Percentiles rank a stretch among this genome's conserved stretches.
phyloP scores from a whole-genome alignment of 495 filamentous ascomycete genomes.

The Lophiotrema nucula region DNA sequence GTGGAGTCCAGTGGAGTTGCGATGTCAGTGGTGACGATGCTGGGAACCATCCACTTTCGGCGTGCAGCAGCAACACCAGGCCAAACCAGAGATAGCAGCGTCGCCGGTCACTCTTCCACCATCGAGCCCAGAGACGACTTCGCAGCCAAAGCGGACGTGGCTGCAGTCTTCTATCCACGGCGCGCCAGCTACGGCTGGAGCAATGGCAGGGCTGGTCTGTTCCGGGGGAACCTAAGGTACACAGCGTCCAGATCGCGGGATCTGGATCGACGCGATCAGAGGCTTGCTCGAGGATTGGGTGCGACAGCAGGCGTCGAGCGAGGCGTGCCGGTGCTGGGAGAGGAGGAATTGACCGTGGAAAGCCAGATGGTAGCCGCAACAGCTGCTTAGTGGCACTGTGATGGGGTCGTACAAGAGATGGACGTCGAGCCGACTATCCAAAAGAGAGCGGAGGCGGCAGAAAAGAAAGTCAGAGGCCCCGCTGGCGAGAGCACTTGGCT shows the following conservation, averaged over 20 bases:
- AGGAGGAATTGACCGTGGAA: not conserved
- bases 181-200: not conserved
- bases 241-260: conserved; percentile 20
- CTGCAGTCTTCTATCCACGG: conserved; percentile 22
- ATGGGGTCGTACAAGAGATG: conserved; percentile 17
- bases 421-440: not conserved
- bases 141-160: conserved; percentile 29
- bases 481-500: not conserved
- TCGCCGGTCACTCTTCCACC: conserved; percentile 11
- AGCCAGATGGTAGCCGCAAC: not conserved
- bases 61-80: conserved; percentile 27
- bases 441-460: conserved; percentile 4
- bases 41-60: conserved; percentile 4
- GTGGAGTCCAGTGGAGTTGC: not conserved
- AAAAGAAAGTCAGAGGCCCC: conserved; percentile 11
- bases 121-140: conserved; percentile 3
- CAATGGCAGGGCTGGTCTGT: conserved; percentile 7
- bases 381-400: conserved; percentile 3
- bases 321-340: not conserved
- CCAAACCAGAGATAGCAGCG: conserved; percentile 29
- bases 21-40: not conserved
- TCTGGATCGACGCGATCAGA: conserved; percentile 10
- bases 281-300: conserved; percentile 7
- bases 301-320: conserved; percentile 13
- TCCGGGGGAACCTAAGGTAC: not conserved